A percentile compares a stretch with the other conserved stretches of the same genome.
Conservation (phyloP, 140 eudicot genomes). For the Stevia rebaudiana region DNA sequence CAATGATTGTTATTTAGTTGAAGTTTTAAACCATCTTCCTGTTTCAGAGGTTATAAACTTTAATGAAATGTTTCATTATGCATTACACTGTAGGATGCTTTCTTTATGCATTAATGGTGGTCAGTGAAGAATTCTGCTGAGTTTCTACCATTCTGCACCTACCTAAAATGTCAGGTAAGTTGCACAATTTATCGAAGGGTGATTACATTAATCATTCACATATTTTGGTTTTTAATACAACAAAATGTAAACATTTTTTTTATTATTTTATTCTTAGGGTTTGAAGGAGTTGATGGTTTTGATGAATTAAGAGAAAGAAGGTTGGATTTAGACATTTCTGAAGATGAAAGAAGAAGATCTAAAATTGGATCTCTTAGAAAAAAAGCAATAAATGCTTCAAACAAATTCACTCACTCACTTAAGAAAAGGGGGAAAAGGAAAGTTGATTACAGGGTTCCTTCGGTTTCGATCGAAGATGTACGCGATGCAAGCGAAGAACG, state of each 20-base stretch:
- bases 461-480: slow-evolving; percentile 76
- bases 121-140: slow-evolving; percentile 20
- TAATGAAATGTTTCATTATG: slow-evolving; percentile 4
- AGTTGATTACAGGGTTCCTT: slow-evolving; percentile 77
- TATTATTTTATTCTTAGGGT: slow-evolving; percentile 25
- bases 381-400: slow-evolving; percentile 81
- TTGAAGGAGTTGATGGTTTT: slow-evolving; percentile 45
- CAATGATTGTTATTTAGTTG: not conserved
- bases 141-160: slow-evolving; percentile 31
- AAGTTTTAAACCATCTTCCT: not conserved
- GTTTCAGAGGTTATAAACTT: not conserved
- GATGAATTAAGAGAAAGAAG: slow-evolving; percentile 67
- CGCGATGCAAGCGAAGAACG: slow-evolving; percentile 80
- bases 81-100: slow-evolving; percentile 21
- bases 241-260: slow-evolving; percentile 2
- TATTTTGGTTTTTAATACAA: not conserved
- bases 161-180: slow-evolving; percentile 65
- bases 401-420: slow-evolving; percentile 74
- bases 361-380: slow-evolving; percentile 59
- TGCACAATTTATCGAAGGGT: slow-evolving; percentile 3
- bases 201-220: not conserved
- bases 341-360: slow-evolving; percentile 70
- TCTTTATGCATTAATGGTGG: slow-evolving; percentile 19
- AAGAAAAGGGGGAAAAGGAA: slow-evolving; percentile 87
- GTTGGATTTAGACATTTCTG: slow-evolving; percentile 65